phyloP scores from a whole-genome alignment of 306 rosid species.

The Castanea crenata region DNA sequence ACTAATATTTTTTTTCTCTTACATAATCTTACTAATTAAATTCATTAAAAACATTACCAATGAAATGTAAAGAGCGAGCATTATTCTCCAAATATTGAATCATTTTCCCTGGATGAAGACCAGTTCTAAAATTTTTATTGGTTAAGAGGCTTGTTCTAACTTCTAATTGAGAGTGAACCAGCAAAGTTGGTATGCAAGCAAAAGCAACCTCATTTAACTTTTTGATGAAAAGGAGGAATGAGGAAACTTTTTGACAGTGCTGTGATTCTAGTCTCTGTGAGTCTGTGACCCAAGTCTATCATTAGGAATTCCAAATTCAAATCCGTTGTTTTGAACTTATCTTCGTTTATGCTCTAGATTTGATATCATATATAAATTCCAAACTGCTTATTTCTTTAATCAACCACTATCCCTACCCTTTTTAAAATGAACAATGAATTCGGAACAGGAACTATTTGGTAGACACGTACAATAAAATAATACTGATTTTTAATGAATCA shows the following conservation, averaged over 20 bases:
- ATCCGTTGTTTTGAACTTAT: neutral
- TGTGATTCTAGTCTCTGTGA: no score
- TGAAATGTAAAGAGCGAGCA: no score
- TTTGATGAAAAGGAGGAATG: neutral
- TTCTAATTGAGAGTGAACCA: neutral
- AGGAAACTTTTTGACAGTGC: no score
- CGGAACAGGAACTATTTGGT: neutral
- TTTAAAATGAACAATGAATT: neutral
- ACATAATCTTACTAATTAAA: no score
- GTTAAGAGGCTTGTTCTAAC: neutral
- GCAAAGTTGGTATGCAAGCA: neutral
- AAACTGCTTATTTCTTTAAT: neutral
- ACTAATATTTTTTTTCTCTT: no score
- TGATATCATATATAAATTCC: neutral
- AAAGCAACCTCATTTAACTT: neutral
- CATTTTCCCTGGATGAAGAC: no score
- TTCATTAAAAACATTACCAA: no score
- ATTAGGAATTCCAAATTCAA: neutral
- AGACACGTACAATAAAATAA: neutral
- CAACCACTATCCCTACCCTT: neutral
- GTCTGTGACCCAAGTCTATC: neutral
- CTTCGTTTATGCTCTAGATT: neutral
- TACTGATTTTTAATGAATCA: neutral
- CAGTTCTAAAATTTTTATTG: no score
- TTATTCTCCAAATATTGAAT: no score